Conservation (phyloP, 2,329 filamentous ascomycete species). For the Parastagonospora nodorum region DNA sequence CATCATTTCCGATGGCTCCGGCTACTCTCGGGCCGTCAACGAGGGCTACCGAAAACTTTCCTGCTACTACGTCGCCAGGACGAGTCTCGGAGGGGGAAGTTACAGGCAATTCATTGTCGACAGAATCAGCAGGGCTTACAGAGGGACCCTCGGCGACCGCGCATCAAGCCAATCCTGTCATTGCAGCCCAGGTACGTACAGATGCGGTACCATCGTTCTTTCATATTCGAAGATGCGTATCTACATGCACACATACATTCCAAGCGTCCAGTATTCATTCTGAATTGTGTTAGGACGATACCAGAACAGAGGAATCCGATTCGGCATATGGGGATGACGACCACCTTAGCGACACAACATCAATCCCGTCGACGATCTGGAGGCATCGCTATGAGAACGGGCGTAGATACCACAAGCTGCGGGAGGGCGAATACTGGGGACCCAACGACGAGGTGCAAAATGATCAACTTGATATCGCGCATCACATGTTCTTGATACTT, state of each 20-base stretch:
- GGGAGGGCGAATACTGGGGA: conserved; percentile 38
- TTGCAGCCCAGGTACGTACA: conserved; percentile 10
- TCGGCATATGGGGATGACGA: conserved; percentile 32
- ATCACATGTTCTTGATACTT: conserved; percentile 31
- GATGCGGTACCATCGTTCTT: too few relatives aligned
- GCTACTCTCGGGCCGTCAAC: background rate
- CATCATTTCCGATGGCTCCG: background rate
- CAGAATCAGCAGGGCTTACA: background rate
- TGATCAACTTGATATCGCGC: conserved; percentile 35
- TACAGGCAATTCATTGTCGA: background rate
- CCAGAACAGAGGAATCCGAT: conserved; percentile 21
- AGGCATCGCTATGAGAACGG: conserved; percentile 39
- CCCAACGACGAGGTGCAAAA: conserved; percentile 38
- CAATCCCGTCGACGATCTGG: conserved; percentile 37
- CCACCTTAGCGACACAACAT: conserved; percentile 34
- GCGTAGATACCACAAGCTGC: conserved; percentile 39
- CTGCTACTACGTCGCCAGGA: background rate
- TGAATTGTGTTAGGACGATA: background rate
- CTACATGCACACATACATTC: too few relatives aligned
- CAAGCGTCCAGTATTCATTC: too few relatives aligned
- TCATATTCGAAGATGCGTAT: too few relatives aligned
- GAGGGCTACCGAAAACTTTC: too few relatives aligned
- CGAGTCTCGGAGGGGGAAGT: too few relatives aligned
- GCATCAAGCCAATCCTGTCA: conserved; percentile 14
- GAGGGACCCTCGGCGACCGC: conserved; percentile 10